Base-by-base conservation (phyloP, 805 yeast species). In the Wickerhamomyces tratensis region DNA sequence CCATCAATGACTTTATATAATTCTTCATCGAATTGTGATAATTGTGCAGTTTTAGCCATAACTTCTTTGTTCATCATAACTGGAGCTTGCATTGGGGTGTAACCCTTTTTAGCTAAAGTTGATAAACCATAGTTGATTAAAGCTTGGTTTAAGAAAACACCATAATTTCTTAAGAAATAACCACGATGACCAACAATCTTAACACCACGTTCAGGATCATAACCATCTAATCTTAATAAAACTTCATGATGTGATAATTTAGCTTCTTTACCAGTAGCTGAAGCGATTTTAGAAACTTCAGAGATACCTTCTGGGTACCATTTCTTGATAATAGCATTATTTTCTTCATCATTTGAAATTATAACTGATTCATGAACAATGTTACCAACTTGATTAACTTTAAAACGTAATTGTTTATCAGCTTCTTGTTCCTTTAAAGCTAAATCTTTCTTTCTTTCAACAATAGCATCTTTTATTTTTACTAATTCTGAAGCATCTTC, bases 51-150 rank as follows among this genome's bases (percentile, higher is more conserved):
- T 69, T 86, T 89, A 54, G 98, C 98, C 98, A 93, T 93, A 44
- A 88, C 95, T 45, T 93, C 98, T 70, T 93, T 93, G 79, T 93
- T 93, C 96, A 93, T 87, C 98, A 93, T 93, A 38, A 91, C 96
- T 45, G 98, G 98, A 13, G 98, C 95, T 72, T 93, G 98, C 65
- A 93, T 74, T 49, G 98, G 95, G 43, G 73, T 72, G 72, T 87
- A 93, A 41, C 81, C 88, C 54, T 81, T 77, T 56, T 76, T 68
- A 49, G 86, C 76, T 63, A 93, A 76, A 68, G 87, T 89, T 46
- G 75, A 72, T 61, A 93, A 76, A 54, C 98, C 98, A 61, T 89
- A 91, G 77, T 89, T 93, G 65, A 93, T 93, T 64, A 93, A 74
- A 37, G 98, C 98, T 72, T 93, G 98, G 75, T 93, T 93, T 65